Evolutionary conservation across 768 basidiomycete species (phyloP), one percentile per base, ranked within the genome.

Genomic region (Kondoa malvinella): DNA sequence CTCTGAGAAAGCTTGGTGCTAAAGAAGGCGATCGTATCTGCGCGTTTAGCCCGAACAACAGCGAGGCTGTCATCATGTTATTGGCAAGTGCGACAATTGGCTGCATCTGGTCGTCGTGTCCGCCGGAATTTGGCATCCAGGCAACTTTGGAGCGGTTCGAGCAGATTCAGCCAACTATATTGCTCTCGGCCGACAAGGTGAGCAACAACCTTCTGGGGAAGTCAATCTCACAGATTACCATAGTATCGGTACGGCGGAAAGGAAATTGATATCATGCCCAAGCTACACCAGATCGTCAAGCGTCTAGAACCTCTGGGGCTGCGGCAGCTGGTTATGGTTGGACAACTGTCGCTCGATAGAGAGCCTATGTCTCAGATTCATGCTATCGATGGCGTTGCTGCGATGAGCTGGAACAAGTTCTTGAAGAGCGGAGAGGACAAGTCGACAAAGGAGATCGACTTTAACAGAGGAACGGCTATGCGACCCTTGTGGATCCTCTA

Each of bases 121-220:
- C 70, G 17, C 67, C 58, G 1, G 65, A 70, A 40, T 67, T 66
- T 33, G 70, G 69, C 2, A 33, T 65, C 21, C 32, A 59, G 16
- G 68, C 70, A 25, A n/a, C 56, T 27, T 30, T 70, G 8, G 70
- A 71, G 33, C 67, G 70, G 27, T 65, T 71, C 25, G 50, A 31
- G 32, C 62, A 73, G 71, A 71, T 75, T 40, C 50, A 69, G 33
- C 74, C 74, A 1, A 74, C 68, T 29, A 69, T 74, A 1, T 69
- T 75, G n/a, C 66, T 75, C n/a, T 65, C 73, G 0, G 71, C 72
- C 31, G 73, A 75, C 67, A 34, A 29, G 30, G 57, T 59, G n/a
- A 25, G 57, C 25, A 25, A 25, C 14, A 14, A 14, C 15, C 50
- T 56, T 56, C 25, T 14, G 50, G 50, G 14, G 50, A 56, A 14